Percentiles rank a stretch among this genome's conserved stretches.
These are phyloP conservation scores for Crepidotus variabilis DNA, from an alignment of 768 basidiomycete species.

Conservation along the genomic window DNA sequence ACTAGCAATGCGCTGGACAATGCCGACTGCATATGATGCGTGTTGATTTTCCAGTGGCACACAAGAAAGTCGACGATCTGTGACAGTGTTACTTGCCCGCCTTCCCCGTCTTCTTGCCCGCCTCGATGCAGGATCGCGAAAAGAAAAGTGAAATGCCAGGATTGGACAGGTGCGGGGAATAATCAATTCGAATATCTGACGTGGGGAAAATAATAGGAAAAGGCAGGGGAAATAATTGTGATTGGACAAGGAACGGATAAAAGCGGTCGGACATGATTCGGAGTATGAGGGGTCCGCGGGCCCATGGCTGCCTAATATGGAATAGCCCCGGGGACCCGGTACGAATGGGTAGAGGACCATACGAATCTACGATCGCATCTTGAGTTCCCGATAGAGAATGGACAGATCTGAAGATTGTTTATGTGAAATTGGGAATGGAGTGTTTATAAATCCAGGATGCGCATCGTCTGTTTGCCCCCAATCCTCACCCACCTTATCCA, in stretches of 20 bases:
- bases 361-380: constrained; percentile 1
- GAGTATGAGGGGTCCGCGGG: constrained; percentile 19
- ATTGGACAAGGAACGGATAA: neutral
- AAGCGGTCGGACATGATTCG: neutral
- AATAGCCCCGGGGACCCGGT: constrained; percentile 20
- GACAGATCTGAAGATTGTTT: constrained; percentile 6
- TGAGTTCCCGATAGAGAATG: neutral
- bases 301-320: constrained; percentile 13
- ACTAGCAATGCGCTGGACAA: too few relatives aligned
- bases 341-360: constrained; percentile 17
- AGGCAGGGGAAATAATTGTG: neutral
- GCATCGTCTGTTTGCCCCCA: neutral
- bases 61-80: too few relatives aligned
- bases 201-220: neutral
- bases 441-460: constrained; percentile 1
- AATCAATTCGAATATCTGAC: neutral
- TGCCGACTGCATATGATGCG: too few relatives aligned
- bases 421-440: too few relatives aligned
- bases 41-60: too few relatives aligned
- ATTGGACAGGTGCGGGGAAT: neutral
- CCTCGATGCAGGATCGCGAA: neutral
- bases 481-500: too few relatives aligned
- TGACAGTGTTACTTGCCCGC: too few relatives aligned
- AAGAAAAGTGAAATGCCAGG: neutral
- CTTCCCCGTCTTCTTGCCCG: too few relatives aligned